These are phyloP conservation scores for Hydnomerulius pinastri DNA, from an alignment of 768 basidiomycete species.

Conservation along the genomic window DNA sequence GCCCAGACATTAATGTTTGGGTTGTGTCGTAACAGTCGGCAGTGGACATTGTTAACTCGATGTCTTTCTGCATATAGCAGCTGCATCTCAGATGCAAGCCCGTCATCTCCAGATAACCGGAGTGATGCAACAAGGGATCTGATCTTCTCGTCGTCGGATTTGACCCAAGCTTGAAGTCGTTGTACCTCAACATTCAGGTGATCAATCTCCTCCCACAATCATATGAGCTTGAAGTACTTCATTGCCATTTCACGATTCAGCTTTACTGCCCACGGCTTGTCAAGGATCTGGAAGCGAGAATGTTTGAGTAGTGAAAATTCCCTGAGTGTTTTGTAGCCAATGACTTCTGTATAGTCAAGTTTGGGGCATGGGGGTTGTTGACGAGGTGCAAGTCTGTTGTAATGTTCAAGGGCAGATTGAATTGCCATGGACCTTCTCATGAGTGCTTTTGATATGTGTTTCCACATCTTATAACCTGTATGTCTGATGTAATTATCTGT, in stretches of 20 bases:
- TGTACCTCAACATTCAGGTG: slow-evolving; percentile 35
- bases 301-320: slow-evolving; percentile 38
- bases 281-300: slow-evolving; percentile 30
- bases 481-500: neutral
- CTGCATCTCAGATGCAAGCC: neutral
- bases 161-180: slow-evolving; percentile 10
- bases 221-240: slow-evolving; percentile 30
- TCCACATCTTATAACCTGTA: slow-evolving; percentile 36
- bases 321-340: slow-evolving; percentile 20
- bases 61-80: neutral
- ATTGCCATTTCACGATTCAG: slow-evolving; percentile 37
- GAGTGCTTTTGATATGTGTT: slow-evolving; percentile 37
- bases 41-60: slow-evolving; percentile 1
- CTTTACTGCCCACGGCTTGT: slow-evolving; percentile 32
- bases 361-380: slow-evolving; percentile 17
- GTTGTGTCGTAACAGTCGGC: too few species aligned
- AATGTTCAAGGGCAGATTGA: slow-evolving; percentile 28
- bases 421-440: slow-evolving; percentile 34
- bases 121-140: neutral
- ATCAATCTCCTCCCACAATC: slow-evolving; percentile 33
- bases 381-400: slow-evolving; percentile 30
- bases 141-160: neutral
- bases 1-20: too few species aligned
- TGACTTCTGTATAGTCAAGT: slow-evolving; percentile 23
- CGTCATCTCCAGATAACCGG: neutral